phyloP scores from a whole-genome alignment of 2,329 filamentous ascomycete species.

The Phialophora tarda region DNA sequence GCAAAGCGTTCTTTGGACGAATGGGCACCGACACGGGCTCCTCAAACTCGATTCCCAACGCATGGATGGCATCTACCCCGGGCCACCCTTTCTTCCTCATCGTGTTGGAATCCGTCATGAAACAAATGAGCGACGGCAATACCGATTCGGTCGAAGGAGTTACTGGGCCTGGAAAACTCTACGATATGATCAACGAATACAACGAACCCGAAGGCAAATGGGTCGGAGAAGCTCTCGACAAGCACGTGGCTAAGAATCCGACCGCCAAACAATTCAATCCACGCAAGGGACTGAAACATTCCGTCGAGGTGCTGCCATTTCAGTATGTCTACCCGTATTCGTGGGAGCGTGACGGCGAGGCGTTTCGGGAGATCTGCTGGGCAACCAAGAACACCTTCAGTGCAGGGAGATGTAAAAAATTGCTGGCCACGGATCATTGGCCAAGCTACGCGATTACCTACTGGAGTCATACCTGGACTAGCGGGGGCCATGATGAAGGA shows the following conservation, averaged over 20 bases:
- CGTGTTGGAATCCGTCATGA: slow-evolving; percentile 38
- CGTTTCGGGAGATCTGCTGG: slow-evolving; percentile 35
- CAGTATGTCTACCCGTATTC: slow-evolving; percentile 39
- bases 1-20: slow-evolving; percentile 43
- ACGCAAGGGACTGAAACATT: slow-evolving; percentile 31
- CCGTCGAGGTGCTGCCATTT: slow-evolving; percentile 37
- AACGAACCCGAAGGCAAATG: slow-evolving; percentile 20
- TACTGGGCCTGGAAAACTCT: slow-evolving; percentile 38
- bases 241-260: slow-evolving; percentile 35
- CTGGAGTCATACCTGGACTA: slow-evolving; percentile 40
- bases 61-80: slow-evolving; percentile 48
- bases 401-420: slow-evolving; percentile 35
- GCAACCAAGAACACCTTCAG: slow-evolving; percentile 32
- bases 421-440: slow-evolving; percentile 37
- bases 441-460: slow-evolving; percentile 40
- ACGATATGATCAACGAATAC: slow-evolving; percentile 32
- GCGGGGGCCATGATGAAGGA: slow-evolving; percentile 31
- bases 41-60: slow-evolving; percentile 47
- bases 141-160: slow-evolving; percentile 28
- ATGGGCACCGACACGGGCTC: slow-evolving; percentile 44
- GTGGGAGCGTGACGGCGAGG: slow-evolving; percentile 39
- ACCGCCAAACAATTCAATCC: slow-evolving; percentile 34
- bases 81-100: slow-evolving; percentile 46
- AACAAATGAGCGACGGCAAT: slow-evolving; percentile 18
- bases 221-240: slow-evolving; percentile 30